Percentiles rank a stretch among this genome's conserved stretches.
phyloP scores from a whole-genome alignment of 495 filamentous ascomycete genomes.

The Hypomontagnella submonticulosa region DNA sequence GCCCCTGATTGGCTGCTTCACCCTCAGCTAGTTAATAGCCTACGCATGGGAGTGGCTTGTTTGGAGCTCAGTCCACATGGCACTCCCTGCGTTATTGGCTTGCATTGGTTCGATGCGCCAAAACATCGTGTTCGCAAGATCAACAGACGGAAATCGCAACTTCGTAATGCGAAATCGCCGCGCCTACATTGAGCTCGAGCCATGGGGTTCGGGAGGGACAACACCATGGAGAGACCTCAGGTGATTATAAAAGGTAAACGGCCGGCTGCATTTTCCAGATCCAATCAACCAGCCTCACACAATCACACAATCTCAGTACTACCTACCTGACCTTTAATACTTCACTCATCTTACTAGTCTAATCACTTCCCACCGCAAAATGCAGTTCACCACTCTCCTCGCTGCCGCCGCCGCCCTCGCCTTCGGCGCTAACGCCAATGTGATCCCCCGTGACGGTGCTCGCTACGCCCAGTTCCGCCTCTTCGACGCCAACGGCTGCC shows the following conservation, averaged over 20 bases:
- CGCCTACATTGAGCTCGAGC: neutral
- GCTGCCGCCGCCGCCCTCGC: constrained; percentile 33
- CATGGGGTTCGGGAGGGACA: constrained; percentile 4
- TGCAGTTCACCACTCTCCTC: constrained; percentile 47
- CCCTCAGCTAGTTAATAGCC: constrained; percentile 31
- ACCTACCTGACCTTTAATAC: constrained; percentile 13
- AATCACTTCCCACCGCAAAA: constrained; percentile 32
- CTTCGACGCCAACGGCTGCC: constrained; percentile 40
- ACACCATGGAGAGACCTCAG: constrained; percentile 13
- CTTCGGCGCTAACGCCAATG: constrained; percentile 35
- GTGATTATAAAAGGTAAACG: constrained; percentile 31
- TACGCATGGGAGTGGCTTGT: constrained; percentile 23
- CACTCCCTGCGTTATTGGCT: constrained; percentile 26
- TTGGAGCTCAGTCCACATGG: constrained; percentile 8
- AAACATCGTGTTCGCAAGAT: constrained; percentile 36
- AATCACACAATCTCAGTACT: constrained; percentile 9
- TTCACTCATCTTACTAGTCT: constrained; percentile 2
- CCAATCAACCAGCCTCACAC: constrained; percentile 17
- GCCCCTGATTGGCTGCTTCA: constrained; percentile 28
- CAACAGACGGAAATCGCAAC: constrained; percentile 8
- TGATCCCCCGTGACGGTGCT: constrained; percentile 32
- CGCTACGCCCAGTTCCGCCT: constrained; percentile 47
- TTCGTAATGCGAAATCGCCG: neutral
- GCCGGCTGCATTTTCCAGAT: constrained; percentile 10
- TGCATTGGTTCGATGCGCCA: constrained; percentile 29